A percentile compares a stretch with the other conserved stretches of the same genome.
Conservation (phyloP, 2,329 filamentous ascomycete species). For the Epichloe hybrida region DNA sequence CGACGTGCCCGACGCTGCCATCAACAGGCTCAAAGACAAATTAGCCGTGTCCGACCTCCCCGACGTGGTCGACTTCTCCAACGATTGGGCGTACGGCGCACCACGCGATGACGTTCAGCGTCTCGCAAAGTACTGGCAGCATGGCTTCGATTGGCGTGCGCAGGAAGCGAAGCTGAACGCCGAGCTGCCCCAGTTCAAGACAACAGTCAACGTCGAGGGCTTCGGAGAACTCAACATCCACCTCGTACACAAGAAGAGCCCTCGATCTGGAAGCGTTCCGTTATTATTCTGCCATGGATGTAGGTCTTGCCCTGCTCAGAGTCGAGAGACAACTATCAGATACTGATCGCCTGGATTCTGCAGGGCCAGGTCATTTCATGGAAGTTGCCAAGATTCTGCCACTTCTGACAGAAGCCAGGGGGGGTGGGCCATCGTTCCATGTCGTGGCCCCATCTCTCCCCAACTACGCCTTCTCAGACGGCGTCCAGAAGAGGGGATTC, state of each 20-base stretch:
- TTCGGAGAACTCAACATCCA: conserved; percentile 49
- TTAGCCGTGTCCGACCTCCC: conserved; percentile 18
- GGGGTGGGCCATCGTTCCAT: conserved; percentile 32
- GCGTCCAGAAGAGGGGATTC: conserved; percentile 18
- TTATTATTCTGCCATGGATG: conserved; percentile 36
- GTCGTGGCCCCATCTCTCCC: conserved; percentile 45
- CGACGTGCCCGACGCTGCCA: conserved; percentile 17
- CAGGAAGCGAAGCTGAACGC: conserved; percentile 44
- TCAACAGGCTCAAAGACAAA: conserved; percentile 19
- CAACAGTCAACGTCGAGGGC: conserved; percentile 36
- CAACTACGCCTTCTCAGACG: conserved; percentile 30
- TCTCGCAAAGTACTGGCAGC: conserved; percentile 22
- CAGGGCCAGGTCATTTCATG: conserved; percentile 53
- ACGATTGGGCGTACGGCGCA: conserved; percentile 20
- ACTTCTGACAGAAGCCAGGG: conserved; percentile 22
- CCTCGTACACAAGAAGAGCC: conserved; percentile 45
- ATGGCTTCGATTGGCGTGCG: conserved; percentile 48
- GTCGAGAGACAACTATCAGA: background rate
- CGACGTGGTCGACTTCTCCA: conserved; percentile 17
- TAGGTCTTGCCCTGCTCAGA: conserved; percentile 1
- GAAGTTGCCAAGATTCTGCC: conserved; percentile 51
- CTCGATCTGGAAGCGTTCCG: conserved; percentile 40
- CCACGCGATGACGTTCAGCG: conserved; percentile 20
- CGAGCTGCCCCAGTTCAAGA: conserved; percentile 42
- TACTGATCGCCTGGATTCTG: background rate